Conservation (phyloP, 129 eudicot genomes). For the Solidago caesia region DNA sequence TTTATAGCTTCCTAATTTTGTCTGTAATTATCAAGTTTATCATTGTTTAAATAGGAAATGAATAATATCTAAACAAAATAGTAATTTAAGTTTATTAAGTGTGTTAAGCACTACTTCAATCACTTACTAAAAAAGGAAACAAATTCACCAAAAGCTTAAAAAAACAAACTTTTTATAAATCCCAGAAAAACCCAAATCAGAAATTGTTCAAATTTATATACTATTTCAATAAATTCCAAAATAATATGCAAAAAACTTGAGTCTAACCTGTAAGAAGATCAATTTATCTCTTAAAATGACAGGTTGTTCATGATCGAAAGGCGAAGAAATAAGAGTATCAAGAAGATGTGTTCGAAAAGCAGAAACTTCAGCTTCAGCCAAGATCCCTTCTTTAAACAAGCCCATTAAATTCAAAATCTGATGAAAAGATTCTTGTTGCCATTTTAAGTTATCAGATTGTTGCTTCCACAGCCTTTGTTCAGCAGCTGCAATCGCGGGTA, state of each 20-base stretch:
- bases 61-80: too few relatives aligned
- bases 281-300: constrained; percentile 76
- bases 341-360: constrained; percentile 75
- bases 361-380: constrained; percentile 66
- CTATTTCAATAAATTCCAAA: background rate
- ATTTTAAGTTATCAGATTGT: constrained; percentile 77
- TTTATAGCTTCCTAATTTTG: too few relatives aligned
- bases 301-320: constrained; percentile 50
- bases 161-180: background rate
- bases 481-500: constrained; percentile 76
- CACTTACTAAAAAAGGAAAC: background rate
- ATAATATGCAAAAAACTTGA: background rate
- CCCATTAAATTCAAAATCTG: constrained; percentile 79
- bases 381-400: constrained; percentile 77
- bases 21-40: too few relatives aligned
- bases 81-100: too few relatives aligned
- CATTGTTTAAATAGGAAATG: too few relatives aligned
- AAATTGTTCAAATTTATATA: background rate
- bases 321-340: constrained; percentile 48
- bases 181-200: background rate
- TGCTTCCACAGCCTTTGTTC: constrained; percentile 43
- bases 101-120: background rate
- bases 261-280: constrained; percentile 81
- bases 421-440: constrained; percentile 97
- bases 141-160: background rate